Conservation (phyloP, 2,329 filamentous ascomycete genomes). For the Thielaviopsis euricoi region DNA sequence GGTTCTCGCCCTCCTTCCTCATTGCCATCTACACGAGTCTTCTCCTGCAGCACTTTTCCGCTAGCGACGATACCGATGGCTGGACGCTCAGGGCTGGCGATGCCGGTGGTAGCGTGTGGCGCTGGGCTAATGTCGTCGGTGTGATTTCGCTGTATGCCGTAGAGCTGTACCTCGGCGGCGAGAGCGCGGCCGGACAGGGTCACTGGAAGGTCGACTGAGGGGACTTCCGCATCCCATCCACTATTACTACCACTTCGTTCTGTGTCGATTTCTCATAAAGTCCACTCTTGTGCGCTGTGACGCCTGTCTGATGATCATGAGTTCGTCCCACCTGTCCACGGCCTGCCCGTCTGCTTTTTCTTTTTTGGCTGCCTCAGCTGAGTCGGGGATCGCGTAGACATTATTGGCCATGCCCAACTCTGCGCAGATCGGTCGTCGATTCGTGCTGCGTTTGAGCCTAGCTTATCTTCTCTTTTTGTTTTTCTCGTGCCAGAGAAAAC, state of each 20-base stretch:
- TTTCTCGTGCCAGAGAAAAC: no score
- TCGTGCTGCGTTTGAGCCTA: background rate
- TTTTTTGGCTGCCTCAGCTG: background rate
- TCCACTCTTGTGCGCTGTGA: background rate
- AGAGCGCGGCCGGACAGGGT: conserved; percentile 45
- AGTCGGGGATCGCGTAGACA: background rate
- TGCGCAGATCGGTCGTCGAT: background rate
- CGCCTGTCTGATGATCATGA: background rate
- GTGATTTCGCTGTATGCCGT: conserved; percentile 85
- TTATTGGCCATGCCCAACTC: background rate
- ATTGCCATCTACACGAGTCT: conserved; percentile 94
- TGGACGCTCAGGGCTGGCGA: conserved; percentile 79
- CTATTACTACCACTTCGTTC: background rate
- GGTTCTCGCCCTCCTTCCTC: conserved; percentile 87
- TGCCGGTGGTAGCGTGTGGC: conserved; percentile 70
- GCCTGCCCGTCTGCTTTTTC: background rate
- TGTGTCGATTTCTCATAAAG: no score
- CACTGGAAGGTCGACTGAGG: conserved; percentile 89
- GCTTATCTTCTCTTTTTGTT: background rate
- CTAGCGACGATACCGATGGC: conserved; percentile 51
- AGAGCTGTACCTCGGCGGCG: conserved; percentile 73
- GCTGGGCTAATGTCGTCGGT: conserved; percentile 80
- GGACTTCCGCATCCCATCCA: conserved; percentile 4
- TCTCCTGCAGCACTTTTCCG: conserved; percentile 86
- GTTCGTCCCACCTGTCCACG: background rate